Percentiles rank a stretch among this genome's conserved stretches.
phyloP scores from a whole-genome alignment of 768 basidiomycete species.

The Collybia nuda region DNA sequence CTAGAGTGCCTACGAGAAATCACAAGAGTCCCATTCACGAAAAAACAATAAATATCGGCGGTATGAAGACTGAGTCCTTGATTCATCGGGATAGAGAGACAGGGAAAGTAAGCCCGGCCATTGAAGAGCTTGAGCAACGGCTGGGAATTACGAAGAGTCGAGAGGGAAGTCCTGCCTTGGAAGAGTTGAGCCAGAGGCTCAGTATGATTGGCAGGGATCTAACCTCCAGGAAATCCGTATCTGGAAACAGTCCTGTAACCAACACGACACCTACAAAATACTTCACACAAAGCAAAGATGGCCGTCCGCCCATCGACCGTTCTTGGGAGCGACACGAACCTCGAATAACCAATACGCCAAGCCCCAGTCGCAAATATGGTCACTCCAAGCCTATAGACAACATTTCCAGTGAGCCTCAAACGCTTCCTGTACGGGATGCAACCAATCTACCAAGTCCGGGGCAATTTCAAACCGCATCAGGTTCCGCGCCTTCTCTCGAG shows the following conservation, averaged over 20 bases:
- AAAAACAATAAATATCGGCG: slow-evolving; percentile 42
- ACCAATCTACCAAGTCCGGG: slow-evolving; percentile 22
- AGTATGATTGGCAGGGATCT: slow-evolving; percentile 35
- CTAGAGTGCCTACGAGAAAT: slow-evolving; percentile 30
- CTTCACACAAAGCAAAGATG: slow-evolving; percentile 20
- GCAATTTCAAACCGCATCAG: slow-evolving; percentile 22
- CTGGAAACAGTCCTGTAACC: slow-evolving; percentile 8
- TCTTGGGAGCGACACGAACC: slow-evolving; percentile 10
- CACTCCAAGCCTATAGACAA: slow-evolving; percentile 23
- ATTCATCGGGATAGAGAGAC: slow-evolving; percentile 39
- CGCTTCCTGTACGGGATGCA: slow-evolving; percentile 13
- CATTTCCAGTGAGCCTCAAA: slow-evolving; percentile 4
- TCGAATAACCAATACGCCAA: slow-evolving; percentile 14
- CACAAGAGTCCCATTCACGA: slow-evolving; percentile 27
- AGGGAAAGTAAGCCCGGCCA: slow-evolving; percentile 46
- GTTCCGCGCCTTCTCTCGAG: slow-evolving; percentile 40
- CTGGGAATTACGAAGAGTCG: slow-evolving; percentile 55
- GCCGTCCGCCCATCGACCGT: slow-evolving; percentile 26
- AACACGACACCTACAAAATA: slow-evolving; percentile 20
- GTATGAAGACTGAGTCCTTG: slow-evolving; percentile 36
- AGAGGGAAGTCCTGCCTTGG: slow-evolving; percentile 53
- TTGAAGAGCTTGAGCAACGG: slow-evolving; percentile 64
- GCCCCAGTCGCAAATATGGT: slow-evolving; percentile 17
- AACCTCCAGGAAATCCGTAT: slow-evolving; percentile 18
- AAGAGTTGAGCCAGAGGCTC: slow-evolving; percentile 47